phyloP scores from a whole-genome alignment of 2,329 filamentous ascomycete genomes.

The Cercospora sp. region DNA sequence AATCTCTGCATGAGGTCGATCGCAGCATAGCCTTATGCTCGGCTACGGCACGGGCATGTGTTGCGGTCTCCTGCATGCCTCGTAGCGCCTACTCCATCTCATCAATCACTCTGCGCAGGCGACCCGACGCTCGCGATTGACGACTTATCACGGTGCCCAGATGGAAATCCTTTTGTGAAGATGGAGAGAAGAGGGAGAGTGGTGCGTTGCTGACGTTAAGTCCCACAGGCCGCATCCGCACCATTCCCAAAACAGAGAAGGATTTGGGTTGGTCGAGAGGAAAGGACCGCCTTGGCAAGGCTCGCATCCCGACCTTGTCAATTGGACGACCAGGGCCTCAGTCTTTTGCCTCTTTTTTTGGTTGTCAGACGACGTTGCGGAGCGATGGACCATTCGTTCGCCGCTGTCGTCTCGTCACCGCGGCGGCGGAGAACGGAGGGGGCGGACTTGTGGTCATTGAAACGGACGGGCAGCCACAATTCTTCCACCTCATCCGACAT shows the following conservation, averaged over 20 bases:
- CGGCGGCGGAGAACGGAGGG: constrained; percentile 15
- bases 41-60: neutral
- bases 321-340: constrained; percentile 8
- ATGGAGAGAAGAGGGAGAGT: neutral
- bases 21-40: neutral
- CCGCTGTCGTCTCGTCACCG: constrained; percentile 13
- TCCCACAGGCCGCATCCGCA: neutral
- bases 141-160: neutral
- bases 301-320: constrained; percentile 1
- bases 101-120: neutral
- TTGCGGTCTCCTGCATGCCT: neutral
- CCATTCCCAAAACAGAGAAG: constrained; percentile 10
- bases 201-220: constrained; percentile 5
- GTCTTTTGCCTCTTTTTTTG: constrained; percentile 5
- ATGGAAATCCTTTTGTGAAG: neutral
- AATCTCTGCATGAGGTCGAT: neutral
- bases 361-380: constrained; percentile 1
- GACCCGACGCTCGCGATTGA: neutral
- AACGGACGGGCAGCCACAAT: constrained; percentile 22
- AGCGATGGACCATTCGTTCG: constrained; percentile 12
- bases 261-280: constrained; percentile 7
- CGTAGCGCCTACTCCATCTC: neutral
- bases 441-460: constrained; percentile 11
- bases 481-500: constrained; percentile 34
- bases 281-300: constrained; percentile 7